phyloP scores from a whole-genome alignment of 1,139 yeast genomes.

The Yamadazyma blattariae region DNA sequence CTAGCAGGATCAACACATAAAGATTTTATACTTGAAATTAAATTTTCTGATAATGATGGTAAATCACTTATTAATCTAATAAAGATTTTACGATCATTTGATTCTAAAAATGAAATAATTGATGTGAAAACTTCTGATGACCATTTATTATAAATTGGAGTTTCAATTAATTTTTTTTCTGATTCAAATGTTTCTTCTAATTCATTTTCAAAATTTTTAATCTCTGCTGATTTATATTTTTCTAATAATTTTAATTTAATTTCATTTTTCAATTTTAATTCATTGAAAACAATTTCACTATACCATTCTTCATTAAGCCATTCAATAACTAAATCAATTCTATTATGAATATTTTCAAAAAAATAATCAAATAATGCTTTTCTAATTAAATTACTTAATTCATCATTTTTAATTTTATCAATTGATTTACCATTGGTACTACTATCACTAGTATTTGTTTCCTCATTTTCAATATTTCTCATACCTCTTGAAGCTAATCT shows the following conservation, averaged over 20 bases:
- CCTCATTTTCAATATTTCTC: constrained; percentile 24
- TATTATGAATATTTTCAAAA: constrained; percentile 65
- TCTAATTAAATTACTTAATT: constrained; percentile 60
- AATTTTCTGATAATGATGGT: constrained; percentile 64
- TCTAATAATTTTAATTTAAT: constrained; percentile 16
- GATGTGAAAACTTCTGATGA: constrained; percentile 72
- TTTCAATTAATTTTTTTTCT: constrained; percentile 16
- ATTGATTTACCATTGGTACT: too few species aligned
- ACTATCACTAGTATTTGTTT: too few species aligned
- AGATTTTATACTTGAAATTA: constrained; percentile 65
- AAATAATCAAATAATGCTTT: constrained; percentile 71
- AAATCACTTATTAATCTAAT: constrained; percentile 82
- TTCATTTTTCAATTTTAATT: constrained; percentile 15
- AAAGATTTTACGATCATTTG: constrained; percentile 74
- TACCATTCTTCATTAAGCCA: constrained; percentile 99
- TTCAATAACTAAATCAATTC: constrained; percentile 77
- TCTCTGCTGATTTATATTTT: constrained; percentile 14
- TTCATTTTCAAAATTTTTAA: constrained; percentile 8
- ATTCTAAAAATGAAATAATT: constrained; percentile 79
- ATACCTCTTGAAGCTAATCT: constrained; percentile 82
- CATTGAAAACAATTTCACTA: constrained; percentile 53
- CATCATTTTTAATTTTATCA: constrained; percentile 26
- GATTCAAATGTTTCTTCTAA: constrained; percentile 9
- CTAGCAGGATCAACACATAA: constrained; percentile 86
- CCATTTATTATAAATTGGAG: constrained; percentile 64